phyloP scores from a whole-genome alignment of 2,329 filamentous ascomycete genomes.

The Sarocladium oryzae region DNA sequence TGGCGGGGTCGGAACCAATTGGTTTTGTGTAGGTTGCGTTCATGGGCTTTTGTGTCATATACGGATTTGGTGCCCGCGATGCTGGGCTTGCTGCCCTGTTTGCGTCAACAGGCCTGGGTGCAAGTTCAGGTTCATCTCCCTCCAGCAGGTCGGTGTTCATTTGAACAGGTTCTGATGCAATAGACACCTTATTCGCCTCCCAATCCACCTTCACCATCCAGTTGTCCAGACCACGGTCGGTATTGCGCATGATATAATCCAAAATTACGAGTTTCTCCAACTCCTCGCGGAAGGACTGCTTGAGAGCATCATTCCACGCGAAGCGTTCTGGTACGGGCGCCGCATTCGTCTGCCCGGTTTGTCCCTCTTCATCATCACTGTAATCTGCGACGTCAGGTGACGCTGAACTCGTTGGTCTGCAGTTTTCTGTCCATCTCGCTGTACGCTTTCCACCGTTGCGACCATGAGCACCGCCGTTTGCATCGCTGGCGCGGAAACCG shows the following conservation, averaged over 20 bases:
- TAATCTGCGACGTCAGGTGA: slow-evolving; percentile 58
- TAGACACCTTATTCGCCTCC: slow-evolving; percentile 73
- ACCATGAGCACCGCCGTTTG: slow-evolving; percentile 44
- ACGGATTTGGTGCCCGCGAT: slow-evolving; percentile 53
- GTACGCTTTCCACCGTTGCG: slow-evolving; percentile 46
- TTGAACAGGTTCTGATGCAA: slow-evolving; percentile 72
- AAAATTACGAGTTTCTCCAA: slow-evolving; percentile 94
- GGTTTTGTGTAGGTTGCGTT: slow-evolving; percentile 52
- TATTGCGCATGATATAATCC: slow-evolving; percentile 99
- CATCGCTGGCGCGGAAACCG: slow-evolving; percentile 62
- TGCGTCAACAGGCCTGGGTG: slow-evolving; percentile 27
- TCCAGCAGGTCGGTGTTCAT: slow-evolving; percentile 53
- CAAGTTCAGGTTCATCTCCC: slow-evolving; percentile 21
- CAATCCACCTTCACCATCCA: slow-evolving; percentile 99
- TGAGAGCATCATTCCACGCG: slow-evolving; percentile 80
- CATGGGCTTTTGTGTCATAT: slow-evolving; percentile 80
- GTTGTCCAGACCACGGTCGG: slow-evolving; percentile 91
- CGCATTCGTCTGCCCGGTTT: slow-evolving; percentile 26
- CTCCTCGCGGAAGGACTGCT: slow-evolving; percentile 90
- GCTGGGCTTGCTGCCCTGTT: slow-evolving; percentile 18
- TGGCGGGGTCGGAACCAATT: slow-evolving; percentile 46
- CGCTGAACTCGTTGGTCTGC: slow-evolving; percentile 51
- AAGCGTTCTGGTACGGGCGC: slow-evolving; percentile 53
- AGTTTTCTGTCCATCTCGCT: slow-evolving; percentile 70
- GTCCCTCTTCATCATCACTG: slow-evolving; percentile 49